Conservation (phyloP, 495 filamentous ascomycete genomes). For the Neurospora africana region DNA sequence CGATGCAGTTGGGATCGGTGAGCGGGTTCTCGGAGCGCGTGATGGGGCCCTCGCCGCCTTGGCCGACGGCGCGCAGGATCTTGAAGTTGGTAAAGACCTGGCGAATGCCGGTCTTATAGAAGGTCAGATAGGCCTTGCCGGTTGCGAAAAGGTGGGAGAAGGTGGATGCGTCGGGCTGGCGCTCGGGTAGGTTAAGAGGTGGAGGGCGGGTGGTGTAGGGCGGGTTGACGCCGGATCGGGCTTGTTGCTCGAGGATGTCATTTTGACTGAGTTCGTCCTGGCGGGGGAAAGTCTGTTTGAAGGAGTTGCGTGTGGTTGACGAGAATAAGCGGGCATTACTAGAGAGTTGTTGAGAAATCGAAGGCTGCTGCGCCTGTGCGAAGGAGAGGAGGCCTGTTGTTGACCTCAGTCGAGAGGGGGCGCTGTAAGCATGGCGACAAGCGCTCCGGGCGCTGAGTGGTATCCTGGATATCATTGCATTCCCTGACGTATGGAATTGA, state of each 20-base stretch:
- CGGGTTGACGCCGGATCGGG: constrained; percentile 39
- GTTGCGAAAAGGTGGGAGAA: constrained; percentile 35
- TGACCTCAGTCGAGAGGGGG: not conserved
- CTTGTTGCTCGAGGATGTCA: not conserved
- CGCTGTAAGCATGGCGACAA: not conserved
- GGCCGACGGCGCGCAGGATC: constrained; percentile 31
- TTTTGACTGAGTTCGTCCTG: not conserved
- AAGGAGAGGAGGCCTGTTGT: not conserved
- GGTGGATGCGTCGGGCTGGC: constrained; percentile 22
- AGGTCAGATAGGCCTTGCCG: constrained; percentile 54
- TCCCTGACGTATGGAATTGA: not conserved
- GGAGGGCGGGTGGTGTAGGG: constrained; percentile 50
- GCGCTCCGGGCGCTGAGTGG: constrained; percentile 2
- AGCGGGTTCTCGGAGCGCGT: constrained; percentile 12
- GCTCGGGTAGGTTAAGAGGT: constrained; percentile 41
- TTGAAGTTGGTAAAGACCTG: constrained; percentile 53
- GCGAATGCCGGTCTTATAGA: constrained; percentile 80
- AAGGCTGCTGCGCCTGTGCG: not conserved
- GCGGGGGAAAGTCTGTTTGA: not conserved
- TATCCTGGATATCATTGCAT: constrained; percentile 7
- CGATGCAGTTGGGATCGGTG: not conserved
- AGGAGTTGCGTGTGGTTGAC: not conserved
- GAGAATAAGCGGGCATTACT: not conserved
- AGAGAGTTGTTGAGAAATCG: not conserved
- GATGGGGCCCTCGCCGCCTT: constrained; percentile 2